phyloP scores from a whole-genome alignment of 1,139 yeast species.

The Suhomyces bolitotheri region DNA sequence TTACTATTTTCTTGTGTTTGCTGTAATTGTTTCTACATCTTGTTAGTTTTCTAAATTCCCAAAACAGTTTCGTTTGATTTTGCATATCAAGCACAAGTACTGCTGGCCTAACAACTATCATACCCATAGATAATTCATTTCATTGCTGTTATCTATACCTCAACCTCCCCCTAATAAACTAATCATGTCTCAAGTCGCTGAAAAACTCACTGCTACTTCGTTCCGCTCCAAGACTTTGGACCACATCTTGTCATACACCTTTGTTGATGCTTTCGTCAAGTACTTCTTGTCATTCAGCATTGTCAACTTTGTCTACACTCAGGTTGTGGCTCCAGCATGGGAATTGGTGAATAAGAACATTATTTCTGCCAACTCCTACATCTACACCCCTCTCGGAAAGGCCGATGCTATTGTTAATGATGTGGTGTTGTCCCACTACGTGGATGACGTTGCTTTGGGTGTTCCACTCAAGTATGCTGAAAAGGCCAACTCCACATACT shows the following conservation, averaged over 20 bases:
- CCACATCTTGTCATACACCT: constrained; percentile 37
- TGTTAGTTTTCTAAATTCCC: no score
- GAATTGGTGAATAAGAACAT: constrained; percentile 24
- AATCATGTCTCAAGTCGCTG: constrained; percentile 8
- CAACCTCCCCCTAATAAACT: not conserved
- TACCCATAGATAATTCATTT: no score
- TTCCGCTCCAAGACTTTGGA: constrained; percentile 37
- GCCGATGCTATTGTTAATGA: constrained; percentile 33
- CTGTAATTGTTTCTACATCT: no score
- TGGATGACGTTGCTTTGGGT: constrained; percentile 17
- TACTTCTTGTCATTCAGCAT: constrained; percentile 31
- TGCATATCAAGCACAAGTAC: no score
- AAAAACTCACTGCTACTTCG: constrained; percentile 8
- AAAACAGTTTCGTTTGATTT: no score
- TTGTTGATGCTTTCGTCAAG: constrained; percentile 25
- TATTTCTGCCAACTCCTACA: constrained; percentile 24
- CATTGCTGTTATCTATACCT: not conserved
- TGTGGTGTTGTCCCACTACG: constrained; percentile 22
- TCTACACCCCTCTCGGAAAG: constrained; percentile 26
- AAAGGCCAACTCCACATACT: constrained; percentile 24
- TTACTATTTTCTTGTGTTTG: no score
- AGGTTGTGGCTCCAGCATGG: constrained; percentile 19
- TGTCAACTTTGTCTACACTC: constrained; percentile 25
- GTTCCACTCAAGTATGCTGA: constrained; percentile 15
- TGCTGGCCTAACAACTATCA: no score